Base-by-base conservation (phyloP, 1,139 yeast genomes). In the Kodamaea fungicola region DNA sequence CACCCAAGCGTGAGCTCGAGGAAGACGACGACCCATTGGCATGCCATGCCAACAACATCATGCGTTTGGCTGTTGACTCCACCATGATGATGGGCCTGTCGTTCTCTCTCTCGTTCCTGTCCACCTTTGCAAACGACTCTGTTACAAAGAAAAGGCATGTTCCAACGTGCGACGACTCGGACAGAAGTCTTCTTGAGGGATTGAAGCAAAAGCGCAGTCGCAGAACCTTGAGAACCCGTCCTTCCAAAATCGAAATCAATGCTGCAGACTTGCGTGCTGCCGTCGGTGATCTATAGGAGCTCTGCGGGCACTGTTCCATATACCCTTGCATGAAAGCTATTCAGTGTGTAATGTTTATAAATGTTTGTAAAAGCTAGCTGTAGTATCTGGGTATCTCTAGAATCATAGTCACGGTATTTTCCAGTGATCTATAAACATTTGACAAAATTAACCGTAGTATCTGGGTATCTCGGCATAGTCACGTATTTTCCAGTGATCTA, bases 61-160 rank as follows among this genome's bases (percentile, higher is more conserved):
- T 71, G 62, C 57, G 72, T 26, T 68, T 71, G 76, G 76, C 76
- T 2, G 70, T 71, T 32, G 76, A 71, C 41, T 63, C 75, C 19
- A 71, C 76, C 2, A 65, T 71, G 69, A 54, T 70, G 37, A 27
- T 10, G 12, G 74, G 74, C 1, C 67, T 74, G 0, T 61, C 67
- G 5, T 60, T 62, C 30, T 62, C 71, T 2, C 58, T 67, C 3
- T 53, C 60, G 12, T 63, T 62, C 43, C 62, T 67, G 30, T 58
- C 61, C 34, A 57, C 62, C 2, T 59, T 64, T 39, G 59, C 55
- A 8, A 66, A 64, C 35, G 72, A 65, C 31, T 62, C 67, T 7
- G 46, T 58, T 6, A 35, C 47, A 6, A 54, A 48, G 10, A 50
- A 46, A 32, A 61, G 41, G 38, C 49, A 46, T 37, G 30, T 16